Base-by-base conservation (phyloP, 2,329 filamentous ascomycete species). In the Drechslerella dactyloides region DNA sequence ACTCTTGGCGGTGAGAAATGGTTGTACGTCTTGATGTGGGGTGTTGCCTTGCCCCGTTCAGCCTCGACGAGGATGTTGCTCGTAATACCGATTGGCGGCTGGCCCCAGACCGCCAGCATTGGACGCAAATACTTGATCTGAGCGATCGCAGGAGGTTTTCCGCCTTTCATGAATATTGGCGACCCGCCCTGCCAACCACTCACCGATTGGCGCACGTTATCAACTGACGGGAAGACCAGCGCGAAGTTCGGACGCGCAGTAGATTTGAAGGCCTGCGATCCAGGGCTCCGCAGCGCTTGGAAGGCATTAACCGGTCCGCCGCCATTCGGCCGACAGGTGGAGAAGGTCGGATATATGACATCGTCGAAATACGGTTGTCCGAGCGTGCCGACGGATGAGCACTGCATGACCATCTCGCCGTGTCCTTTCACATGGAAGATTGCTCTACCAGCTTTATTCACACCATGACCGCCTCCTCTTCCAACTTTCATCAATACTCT, bases 1-100 rank as follows among this genome's bases (percentile, higher is more conserved):
- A 21, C 23, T 15, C 48, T 69, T 19, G 37, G 46, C n/a, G 66
- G 68, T 30, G 68, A 72, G n/a, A 72, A 72, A 23, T 56, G 60
- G 27, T 65, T 87, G 76, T 94, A 96, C 0, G 91, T 96, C 79
- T 96, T 96, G 78, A 96, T 90, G 75, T 96, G 92, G 0, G 92
- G 92, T 0, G 91, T 90, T 17, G 91, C 91, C 30, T 86, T 73
- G 6, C 74, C 69, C 19, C 76, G 68, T 23, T 75, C 74, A 0
- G 75, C 75, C 37, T 73, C 63, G 13, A 73, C 57, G 1, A 33
- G n/a, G 17, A 59, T 23, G 15, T 27, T 1, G 13, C 48, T 51
- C 11, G 15, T 13, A 24, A 52, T n/a, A 24, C 51, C 24, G 11
- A 56, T 27, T 1, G 37, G 64, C 44, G 53, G 66, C 33, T 56